These are phyloP conservation scores for Neurospora sp. DNA, from an alignment of 495 filamentous ascomycete species.

Conservation along the genomic window DNA sequence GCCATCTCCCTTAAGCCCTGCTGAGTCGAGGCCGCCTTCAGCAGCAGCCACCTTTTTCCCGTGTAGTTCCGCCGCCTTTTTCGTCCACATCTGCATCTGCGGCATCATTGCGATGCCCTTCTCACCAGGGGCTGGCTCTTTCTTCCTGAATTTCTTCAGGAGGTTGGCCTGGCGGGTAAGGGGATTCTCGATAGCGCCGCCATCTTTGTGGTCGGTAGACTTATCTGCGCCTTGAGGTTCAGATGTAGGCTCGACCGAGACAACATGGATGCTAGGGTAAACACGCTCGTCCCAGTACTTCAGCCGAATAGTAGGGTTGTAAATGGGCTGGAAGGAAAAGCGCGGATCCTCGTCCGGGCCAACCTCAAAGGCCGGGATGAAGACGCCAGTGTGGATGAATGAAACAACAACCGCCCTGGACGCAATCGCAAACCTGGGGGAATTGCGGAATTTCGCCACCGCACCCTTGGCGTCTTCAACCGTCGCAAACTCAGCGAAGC, in stretches of 20 bases:
- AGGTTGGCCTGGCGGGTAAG: slow-evolving; percentile 25
- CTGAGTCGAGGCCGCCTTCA: neutral
- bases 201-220: slow-evolving; percentile 21
- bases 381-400: slow-evolving; percentile 82
- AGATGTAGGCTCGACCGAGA: slow-evolving; percentile 36
- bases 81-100: slow-evolving; percentile 81
- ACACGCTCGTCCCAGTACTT: slow-evolving; percentile 81
- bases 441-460: slow-evolving; percentile 59
- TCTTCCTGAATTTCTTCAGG: slow-evolving; percentile 43
- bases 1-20: neutral
- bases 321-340: slow-evolving; percentile 65
- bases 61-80: slow-evolving; percentile 77
- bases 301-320: slow-evolving; percentile 57
- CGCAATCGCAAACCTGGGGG: slow-evolving; percentile 76
- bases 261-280: slow-evolving; percentile 56
- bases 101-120: slow-evolving; percentile 50
- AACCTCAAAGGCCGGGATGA: slow-evolving; percentile 62
- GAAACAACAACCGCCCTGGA: slow-evolving; percentile 64
- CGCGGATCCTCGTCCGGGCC: slow-evolving; percentile 37
- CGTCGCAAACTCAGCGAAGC: slow-evolving; percentile 81
- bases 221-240: slow-evolving; percentile 28
- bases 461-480: slow-evolving; percentile 70
- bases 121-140: slow-evolving; percentile 35
- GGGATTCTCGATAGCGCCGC: slow-evolving; percentile 2
- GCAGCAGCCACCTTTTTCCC: slow-evolving; percentile 29